Conservation (phyloP, 768 basidiomycete species). For the Lentinus brumalis region DNA sequence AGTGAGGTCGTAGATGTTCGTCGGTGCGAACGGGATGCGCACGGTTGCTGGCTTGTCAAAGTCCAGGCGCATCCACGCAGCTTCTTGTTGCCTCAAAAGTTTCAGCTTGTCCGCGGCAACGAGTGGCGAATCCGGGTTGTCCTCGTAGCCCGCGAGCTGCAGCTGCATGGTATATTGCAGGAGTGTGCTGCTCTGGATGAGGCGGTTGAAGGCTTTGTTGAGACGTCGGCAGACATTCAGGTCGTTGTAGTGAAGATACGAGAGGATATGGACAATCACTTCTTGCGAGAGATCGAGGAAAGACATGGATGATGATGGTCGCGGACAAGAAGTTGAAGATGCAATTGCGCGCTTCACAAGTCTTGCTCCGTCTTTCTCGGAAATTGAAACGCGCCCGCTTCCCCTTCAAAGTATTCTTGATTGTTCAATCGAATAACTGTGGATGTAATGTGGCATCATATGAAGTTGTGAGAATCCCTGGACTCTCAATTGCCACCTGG, state of each 20-base stretch:
- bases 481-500: no score
- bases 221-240: constrained; percentile 14
- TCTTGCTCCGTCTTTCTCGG: no score
- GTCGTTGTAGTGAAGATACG: constrained; percentile 18
- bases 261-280: constrained; percentile 22
- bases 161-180: constrained; percentile 24
- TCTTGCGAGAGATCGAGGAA: constrained; percentile 23
- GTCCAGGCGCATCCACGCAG: constrained; percentile 17
- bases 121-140: constrained; percentile 16
- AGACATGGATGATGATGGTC: constrained; percentile 4
- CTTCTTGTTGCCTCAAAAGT: constrained; percentile 13
- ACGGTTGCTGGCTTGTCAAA: constrained; percentile 13
- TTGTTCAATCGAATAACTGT: no score
- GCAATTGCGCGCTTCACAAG: no score
- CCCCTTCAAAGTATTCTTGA: no score
- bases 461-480: no score
- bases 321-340: no score
- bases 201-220: constrained; percentile 11
- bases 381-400: no score
- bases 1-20: constrained; percentile 30
- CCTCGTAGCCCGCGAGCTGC: constrained; percentile 14
- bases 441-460: no score
- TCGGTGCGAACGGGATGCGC: constrained; percentile 19
- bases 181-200: constrained; percentile 16
- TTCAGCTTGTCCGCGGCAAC: constrained; percentile 18